These are phyloP conservation scores for Scheffersomyces stambukii DNA, from an alignment of 1,139 yeast genomes.

Conservation along the genomic window DNA sequence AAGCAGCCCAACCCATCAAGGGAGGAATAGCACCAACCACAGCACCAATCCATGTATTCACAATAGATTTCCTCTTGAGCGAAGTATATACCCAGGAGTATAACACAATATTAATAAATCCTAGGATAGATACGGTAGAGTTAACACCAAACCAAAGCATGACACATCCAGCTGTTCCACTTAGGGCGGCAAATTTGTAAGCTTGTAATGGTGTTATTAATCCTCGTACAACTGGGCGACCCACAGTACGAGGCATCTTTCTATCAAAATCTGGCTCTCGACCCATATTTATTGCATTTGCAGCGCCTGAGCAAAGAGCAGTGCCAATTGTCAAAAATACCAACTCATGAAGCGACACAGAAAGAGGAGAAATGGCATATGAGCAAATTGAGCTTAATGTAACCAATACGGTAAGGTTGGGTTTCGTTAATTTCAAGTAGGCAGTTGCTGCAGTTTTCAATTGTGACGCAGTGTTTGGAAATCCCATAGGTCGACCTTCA, in stretches of 20 bases:
- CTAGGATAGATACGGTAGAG: conserved; percentile 75
- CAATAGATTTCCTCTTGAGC: conserved; percentile 73
- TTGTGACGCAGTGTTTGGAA: conserved; percentile 8
- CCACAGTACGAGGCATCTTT: conserved; percentile 83
- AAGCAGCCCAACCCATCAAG: conserved; percentile 99
- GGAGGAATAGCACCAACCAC: conserved; percentile 98
- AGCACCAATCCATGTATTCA: conserved; percentile 98
- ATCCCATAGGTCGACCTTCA: conserved; percentile 9
- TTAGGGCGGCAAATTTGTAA: conserved; percentile 66
- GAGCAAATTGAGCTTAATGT: conserved; percentile 91
- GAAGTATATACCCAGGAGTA: conserved; percentile 93
- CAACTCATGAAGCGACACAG: conserved; percentile 67
- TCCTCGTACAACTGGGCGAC: conserved; percentile 90
- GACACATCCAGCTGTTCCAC: conserved; percentile 69
- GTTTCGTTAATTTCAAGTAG: conserved; percentile 80
- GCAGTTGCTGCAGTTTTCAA: conserved; percentile 44
- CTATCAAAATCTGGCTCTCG: conserved; percentile 89
- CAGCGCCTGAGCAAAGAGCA: conserved; percentile 83
- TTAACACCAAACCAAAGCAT: conserved; percentile 79
- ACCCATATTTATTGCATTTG: conserved; percentile 96
- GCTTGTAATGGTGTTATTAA: conserved; percentile 73
- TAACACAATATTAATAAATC: conserved; percentile 70
- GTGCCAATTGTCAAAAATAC: conserved; percentile 80
- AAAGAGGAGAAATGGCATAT: conserved; percentile 84
- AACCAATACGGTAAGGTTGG: conserved; percentile 80